Evolutionary conservation across 441 rosid genomes (phyloP).

Genomic region (Adansonia gregorii): DNA sequence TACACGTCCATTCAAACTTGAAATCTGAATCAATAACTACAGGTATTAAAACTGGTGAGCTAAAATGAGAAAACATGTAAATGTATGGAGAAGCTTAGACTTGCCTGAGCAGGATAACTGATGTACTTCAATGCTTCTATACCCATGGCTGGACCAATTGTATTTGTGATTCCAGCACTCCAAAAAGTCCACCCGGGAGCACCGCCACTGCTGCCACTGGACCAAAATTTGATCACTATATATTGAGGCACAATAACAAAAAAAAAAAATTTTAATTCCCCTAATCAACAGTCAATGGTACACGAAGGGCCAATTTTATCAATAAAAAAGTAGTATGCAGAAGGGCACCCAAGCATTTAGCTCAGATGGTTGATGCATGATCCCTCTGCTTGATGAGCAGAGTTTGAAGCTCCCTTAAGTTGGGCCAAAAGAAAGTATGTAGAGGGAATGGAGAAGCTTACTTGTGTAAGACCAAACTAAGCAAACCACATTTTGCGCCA

Average conservation of each 20-base stretch:
- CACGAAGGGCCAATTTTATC: background rate
- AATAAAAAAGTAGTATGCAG: no score
- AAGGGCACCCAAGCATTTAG: no score
- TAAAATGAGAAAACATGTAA: background rate
- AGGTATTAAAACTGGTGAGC: background rate
- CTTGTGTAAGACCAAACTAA: conserved; percentile 81
- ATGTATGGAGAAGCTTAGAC: conserved; percentile 13
- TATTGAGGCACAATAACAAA: conserved; percentile 10
- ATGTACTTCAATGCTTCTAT: conserved; percentile 88
- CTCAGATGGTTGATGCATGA: no score
- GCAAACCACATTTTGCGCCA: conserved; percentile 85
- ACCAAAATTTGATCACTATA: conserved; percentile 87
- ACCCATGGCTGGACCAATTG: conserved; percentile 97
- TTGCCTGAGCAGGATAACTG: conserved; percentile 95
- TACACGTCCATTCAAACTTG: background rate
- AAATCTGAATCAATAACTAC: background rate
- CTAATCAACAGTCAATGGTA: background rate
- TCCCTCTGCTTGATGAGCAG: no score
- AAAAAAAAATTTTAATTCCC: background rate
- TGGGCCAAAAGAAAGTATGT: background rate
- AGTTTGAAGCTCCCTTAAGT: no score
- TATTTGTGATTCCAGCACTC: conserved; percentile 96
- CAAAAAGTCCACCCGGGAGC: conserved; percentile 94
- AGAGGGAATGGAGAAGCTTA: conserved; percentile 38
- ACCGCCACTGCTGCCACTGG: conserved; percentile 51